Conservation (phyloP, 2,329 filamentous ascomycete species). For the Phialemonium atrogriseum region DNA sequence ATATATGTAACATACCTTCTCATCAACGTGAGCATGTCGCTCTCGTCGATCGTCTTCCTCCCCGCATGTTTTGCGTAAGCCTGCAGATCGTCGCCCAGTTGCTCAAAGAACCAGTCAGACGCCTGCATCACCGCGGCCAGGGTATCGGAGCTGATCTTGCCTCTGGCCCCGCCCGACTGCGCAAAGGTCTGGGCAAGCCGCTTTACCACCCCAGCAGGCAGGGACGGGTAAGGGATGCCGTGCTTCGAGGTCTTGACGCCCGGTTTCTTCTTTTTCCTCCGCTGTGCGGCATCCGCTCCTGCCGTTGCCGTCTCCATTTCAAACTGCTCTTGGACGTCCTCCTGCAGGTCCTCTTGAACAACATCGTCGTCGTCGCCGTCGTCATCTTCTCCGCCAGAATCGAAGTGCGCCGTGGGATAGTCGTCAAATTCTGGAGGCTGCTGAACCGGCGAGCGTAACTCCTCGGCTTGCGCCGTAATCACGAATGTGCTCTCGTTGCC, state of each 20-base stretch:
- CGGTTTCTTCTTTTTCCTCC: slow-evolving; percentile 25
- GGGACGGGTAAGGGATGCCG: slow-evolving; percentile 66
- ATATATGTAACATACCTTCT: slow-evolving; percentile 54
- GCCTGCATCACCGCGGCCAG: slow-evolving; percentile 69
- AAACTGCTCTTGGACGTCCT: slow-evolving; percentile 1
- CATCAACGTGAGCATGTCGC: slow-evolving; percentile 75
- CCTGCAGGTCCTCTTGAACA: not conserved
- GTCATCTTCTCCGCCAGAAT: slow-evolving; percentile 8
- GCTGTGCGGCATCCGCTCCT: slow-evolving; percentile 5
- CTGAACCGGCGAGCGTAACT: slow-evolving; percentile 16
- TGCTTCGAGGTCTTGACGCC: slow-evolving; percentile 56
- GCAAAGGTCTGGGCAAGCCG: slow-evolving; percentile 63
- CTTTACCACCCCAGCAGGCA: slow-evolving; percentile 69
- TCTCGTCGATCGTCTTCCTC: slow-evolving; percentile 78
- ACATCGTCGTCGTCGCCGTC: slow-evolving; percentile 1
- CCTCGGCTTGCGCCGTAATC: slow-evolving; percentile 26
- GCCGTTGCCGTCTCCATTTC: slow-evolving; percentile 9
- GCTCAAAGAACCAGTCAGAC: slow-evolving; percentile 88
- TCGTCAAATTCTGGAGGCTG: slow-evolving; percentile 9
- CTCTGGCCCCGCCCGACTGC: slow-evolving; percentile 56
- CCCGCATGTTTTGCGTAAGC: slow-evolving; percentile 76
- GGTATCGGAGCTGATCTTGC: slow-evolving; percentile 65
- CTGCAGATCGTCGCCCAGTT: slow-evolving; percentile 69
- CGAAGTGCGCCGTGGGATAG: no score
- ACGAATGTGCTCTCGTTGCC: slow-evolving; percentile 44